These are phyloP conservation scores for Aphanocladium album DNA, from an alignment of 2,329 filamentous ascomycete species.

Conservation along the genomic window DNA sequence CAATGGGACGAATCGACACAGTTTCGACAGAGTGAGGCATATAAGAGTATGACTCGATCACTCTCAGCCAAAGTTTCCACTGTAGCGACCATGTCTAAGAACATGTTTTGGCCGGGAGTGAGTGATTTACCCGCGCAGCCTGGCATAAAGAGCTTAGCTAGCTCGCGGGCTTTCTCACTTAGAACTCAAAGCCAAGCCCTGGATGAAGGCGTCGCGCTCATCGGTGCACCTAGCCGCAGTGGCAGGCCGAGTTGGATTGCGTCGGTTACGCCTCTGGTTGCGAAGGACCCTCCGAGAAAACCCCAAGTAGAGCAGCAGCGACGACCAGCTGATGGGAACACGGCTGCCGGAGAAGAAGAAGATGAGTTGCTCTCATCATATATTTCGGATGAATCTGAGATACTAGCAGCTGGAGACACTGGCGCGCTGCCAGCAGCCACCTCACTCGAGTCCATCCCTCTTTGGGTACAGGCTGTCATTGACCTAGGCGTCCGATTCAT, in stretches of 20 bases:
- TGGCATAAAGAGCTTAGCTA: background rate
- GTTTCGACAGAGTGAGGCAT: background rate
- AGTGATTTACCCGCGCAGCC: background rate
- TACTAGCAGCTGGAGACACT: too few species aligned
- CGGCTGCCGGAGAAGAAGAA: too few species aligned
- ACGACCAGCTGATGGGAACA: too few species aligned
- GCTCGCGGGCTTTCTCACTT: background rate
- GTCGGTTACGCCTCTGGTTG: background rate
- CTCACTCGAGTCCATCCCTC: slow-evolving; percentile 8
- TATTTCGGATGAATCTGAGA: too few species aligned
- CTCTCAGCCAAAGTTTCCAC: background rate
- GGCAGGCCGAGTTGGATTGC: slow-evolving; percentile 7
- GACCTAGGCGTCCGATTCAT: slow-evolving; percentile 8
- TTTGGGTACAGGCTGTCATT: slow-evolving; percentile 6
- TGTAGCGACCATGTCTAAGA: background rate
- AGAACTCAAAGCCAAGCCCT: slow-evolving; percentile 1
- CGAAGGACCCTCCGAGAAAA: background rate
- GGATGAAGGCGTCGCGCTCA: slow-evolving; percentile 3
- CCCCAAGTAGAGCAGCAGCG: too few species aligned
- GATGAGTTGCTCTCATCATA: too few species aligned
- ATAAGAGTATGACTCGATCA: background rate
- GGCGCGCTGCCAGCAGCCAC: background rate
- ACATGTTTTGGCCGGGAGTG: slow-evolving; percentile 3
- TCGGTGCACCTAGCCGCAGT: slow-evolving; percentile 5
- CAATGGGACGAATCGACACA: slow-evolving; percentile 5